Base-by-base conservation (phyloP, 257 asterid genomes). In the Petunia secreta region DNA sequence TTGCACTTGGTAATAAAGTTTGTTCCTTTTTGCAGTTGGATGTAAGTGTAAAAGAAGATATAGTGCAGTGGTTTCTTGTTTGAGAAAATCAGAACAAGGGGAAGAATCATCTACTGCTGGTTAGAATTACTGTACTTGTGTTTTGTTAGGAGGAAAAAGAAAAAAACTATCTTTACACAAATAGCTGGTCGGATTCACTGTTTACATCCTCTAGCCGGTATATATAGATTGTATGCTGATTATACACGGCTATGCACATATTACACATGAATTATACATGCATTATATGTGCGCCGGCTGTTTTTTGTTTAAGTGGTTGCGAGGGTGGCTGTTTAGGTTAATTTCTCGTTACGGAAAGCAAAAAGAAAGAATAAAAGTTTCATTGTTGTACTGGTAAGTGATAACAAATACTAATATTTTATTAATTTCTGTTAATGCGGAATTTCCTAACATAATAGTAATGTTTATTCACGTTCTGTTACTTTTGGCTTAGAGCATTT, bases 1-100 rank as follows among this genome's bases (percentile, higher is more conserved):
- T 75, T 81, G 50, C 60, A 36, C 4, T 34, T 48, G 63, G 50
- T 74, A 54, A n/a, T 5, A 60, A 13, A 14, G 4, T 77, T 46
- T 15, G 48, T 44, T 40, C 25, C 69, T 77, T 65, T 46, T 83
- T 83, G 14, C 88, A 92, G 98, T 78, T 54, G 83, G 85, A 15
- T 85, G 86, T 79, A 83, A 43, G 48, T 85, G 85, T 59, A 82
- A 43, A 62, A 81, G 85, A 9, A 85, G 83, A 78, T 79, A 67
- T 80, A 62, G 46, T 85, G 80, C 91, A 16, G 82, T 71, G 38
- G 57, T 87, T 81, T 53, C 89, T 52, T 52, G 86, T 80, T 89
- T 97, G 5, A 86, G 93, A 81, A 90, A 91, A 80, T 83, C 93
- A 8, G 91, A 88, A 85, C 89, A 85, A 63, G 92, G 88, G 84